Conservation (phyloP, 2,329 filamentous ascomycete genomes). For the Cordyceps militaris region DNA sequence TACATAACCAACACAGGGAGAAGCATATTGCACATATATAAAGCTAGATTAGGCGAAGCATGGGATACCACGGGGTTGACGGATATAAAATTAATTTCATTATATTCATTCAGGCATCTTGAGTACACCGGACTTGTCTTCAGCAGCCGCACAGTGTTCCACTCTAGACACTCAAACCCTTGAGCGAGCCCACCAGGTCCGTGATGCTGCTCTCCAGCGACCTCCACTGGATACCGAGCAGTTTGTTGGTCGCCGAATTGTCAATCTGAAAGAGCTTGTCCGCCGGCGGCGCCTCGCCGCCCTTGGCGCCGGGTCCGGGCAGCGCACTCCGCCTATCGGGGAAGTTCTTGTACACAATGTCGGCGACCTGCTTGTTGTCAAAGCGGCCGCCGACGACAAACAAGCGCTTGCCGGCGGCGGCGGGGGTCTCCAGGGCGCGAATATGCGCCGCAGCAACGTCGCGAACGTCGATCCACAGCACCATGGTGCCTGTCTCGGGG, state of each 20-base stretch:
- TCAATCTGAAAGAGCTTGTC: constrained; percentile 46
- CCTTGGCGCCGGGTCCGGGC: constrained; percentile 36
- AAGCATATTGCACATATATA: background rate
- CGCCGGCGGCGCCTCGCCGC: constrained; percentile 35
- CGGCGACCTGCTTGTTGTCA: constrained; percentile 38
- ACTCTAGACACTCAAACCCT: constrained; percentile 31
- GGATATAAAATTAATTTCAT: constrained; percentile 1
- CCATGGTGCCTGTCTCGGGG: constrained; percentile 33
- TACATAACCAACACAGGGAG: background rate
- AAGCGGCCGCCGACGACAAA: constrained; percentile 43
- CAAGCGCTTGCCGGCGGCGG: constrained; percentile 43
- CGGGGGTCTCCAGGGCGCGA: constrained; percentile 40
- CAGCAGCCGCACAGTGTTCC: background rate
- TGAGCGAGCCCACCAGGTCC: constrained; percentile 58
- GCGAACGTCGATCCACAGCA: constrained; percentile 49
- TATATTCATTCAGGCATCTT: background rate
- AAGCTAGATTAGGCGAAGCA: background rate
- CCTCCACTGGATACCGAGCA: constrained; percentile 57
- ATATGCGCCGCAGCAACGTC: constrained; percentile 49
- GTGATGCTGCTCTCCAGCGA: constrained; percentile 53
- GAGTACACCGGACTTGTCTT: too few species aligned
- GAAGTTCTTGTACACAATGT: constrained; percentile 39
- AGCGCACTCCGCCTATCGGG: constrained; percentile 42
- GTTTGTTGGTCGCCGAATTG: constrained; percentile 49
- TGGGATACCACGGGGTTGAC: background rate